A percentile compares a stretch with the other conserved stretches of the same genome.
Evolutionary conservation across 331 rosid genomes (phyloP).

Genomic region (Quercus tomentella): DNA sequence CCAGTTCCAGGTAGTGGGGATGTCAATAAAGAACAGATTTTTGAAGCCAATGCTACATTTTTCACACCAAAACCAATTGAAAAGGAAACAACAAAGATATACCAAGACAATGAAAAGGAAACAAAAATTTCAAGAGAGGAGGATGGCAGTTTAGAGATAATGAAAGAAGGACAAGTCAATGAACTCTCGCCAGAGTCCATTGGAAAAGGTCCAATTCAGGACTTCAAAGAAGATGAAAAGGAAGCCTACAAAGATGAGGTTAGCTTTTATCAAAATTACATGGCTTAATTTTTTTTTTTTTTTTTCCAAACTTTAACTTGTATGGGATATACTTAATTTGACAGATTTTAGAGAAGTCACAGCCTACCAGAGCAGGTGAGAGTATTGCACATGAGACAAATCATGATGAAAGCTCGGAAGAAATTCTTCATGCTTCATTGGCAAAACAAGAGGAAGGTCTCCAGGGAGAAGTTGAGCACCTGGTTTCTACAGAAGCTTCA

Average conservation of each 20-base stretch:
- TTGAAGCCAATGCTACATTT: background rate
- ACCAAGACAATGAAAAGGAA: slow-evolving; percentile 12
- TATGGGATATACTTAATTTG: background rate
- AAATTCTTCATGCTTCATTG: background rate
- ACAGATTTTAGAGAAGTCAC: slow-evolving; percentile 16
- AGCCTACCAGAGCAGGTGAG: slow-evolving; percentile 10
- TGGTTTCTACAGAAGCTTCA: background rate
- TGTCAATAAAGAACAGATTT: background rate
- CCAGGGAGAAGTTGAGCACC: background rate
- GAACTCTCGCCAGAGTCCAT: slow-evolving; percentile 6
- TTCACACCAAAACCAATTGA: slow-evolving; percentile 12
- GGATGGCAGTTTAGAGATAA: slow-evolving; percentile 7
- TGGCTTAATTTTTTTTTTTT: background rate
- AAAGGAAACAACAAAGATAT: slow-evolving; percentile 15
- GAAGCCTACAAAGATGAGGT: slow-evolving; percentile 25
- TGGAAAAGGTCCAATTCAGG: slow-evolving; percentile 17
- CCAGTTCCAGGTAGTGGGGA: slow-evolving; percentile 9
- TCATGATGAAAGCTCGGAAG: background rate
- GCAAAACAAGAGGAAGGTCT: slow-evolving; percentile 2
- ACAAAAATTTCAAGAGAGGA: slow-evolving; percentile 15
- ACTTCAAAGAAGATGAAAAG: background rate
- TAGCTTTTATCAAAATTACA: background rate
- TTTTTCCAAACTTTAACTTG: background rate
- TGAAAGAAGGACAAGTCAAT: slow-evolving; percentile 9
- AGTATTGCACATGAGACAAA: background rate